Conservation (phyloP, 2,329 filamentous ascomycete genomes). For the Colletotrichum plurivorum region DNA sequence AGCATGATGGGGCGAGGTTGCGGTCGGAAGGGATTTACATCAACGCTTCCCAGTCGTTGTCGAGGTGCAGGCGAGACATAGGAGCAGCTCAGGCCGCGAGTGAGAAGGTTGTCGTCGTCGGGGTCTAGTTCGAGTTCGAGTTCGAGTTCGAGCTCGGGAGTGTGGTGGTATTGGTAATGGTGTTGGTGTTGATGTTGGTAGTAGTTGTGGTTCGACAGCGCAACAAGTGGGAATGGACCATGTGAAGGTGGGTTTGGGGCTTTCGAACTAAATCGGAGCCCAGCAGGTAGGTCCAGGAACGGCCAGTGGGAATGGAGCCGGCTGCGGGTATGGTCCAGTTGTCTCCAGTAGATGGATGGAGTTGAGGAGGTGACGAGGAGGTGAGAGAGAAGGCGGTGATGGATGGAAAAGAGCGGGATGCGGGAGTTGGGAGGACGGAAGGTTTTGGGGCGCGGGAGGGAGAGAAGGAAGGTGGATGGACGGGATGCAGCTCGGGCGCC, state of each 20-base stretch:
- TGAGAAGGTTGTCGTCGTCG: background rate
- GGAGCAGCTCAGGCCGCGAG: conserved; percentile 24
- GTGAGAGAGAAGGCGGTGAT: background rate
- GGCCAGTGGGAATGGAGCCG: conserved; percentile 14
- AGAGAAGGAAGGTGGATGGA: conserved; percentile 1
- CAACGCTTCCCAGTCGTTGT: conserved; percentile 34
- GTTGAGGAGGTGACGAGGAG: conserved; percentile 7
- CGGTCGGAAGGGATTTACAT: conserved; percentile 38
- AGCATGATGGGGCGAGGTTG: conserved; percentile 61
- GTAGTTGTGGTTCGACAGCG: conserved; percentile 18
- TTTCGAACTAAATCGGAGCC: conserved; percentile 38
- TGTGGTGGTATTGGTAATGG: background rate
- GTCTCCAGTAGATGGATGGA: background rate
- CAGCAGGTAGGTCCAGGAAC: conserved; percentile 12
- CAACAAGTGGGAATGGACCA: conserved; percentile 19
- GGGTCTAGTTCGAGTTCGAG: background rate
- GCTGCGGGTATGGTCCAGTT: background rate
- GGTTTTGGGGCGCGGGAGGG: background rate
- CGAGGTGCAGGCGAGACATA: conserved; percentile 39
- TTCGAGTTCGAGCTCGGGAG: background rate
- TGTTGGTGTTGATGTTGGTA: conserved; percentile 2
- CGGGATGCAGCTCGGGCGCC: too few relatives aligned
- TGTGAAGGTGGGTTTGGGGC: conserved; percentile 36
- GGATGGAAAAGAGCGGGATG: background rate
- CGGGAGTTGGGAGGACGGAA: background rate